These are phyloP conservation scores for Russula compacta DNA, from an alignment of 768 basidiomycete genomes.

Conservation along the genomic window DNA sequence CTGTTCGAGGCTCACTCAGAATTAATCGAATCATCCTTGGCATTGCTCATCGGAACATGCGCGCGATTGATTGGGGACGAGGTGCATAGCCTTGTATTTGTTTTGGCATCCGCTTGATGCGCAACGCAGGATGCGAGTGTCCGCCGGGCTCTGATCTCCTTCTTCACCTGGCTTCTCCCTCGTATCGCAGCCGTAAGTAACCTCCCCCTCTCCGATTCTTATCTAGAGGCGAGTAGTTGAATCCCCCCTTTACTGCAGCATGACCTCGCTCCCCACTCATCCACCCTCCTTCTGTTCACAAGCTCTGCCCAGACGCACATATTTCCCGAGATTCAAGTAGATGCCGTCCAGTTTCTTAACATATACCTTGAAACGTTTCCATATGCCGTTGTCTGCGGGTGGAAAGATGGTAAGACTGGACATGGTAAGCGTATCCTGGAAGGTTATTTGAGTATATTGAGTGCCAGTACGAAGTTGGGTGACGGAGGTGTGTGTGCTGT, in stretches of 20 bases:
- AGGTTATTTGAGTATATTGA: constrained; percentile 75
- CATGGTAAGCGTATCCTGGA: constrained; percentile 62
- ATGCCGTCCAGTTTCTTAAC: constrained; percentile 75
- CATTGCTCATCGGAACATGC: constrained; percentile 47
- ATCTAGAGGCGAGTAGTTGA: neutral
- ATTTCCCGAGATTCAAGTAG: constrained; percentile 89
- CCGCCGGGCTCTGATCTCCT: constrained; percentile 58
- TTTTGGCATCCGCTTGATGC: neutral
- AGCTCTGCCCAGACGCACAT: constrained; percentile 91
- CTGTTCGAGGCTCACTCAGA: constrained; percentile 55
- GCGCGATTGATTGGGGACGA: constrained; percentile 77
- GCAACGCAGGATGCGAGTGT: constrained; percentile 62
- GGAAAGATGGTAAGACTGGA: constrained; percentile 43
- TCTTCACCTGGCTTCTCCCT: constrained; percentile 67
- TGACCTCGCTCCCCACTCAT: constrained; percentile 62
- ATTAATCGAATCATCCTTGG: constrained; percentile 43
- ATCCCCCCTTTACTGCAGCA: constrained; percentile 36
- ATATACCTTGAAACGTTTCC: constrained; percentile 67
- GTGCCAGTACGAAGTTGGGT: constrained; percentile 53
- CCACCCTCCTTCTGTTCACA: constrained; percentile 71
- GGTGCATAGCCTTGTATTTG: constrained; percentile 34
- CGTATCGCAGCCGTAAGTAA: constrained; percentile 45
- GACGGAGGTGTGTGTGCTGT: constrained; percentile 36
- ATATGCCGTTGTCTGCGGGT: constrained; percentile 53
- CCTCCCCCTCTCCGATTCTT: neutral